Percentiles rank a stretch among this genome's conserved stretches.
Evolutionary conservation across 2,329 filamentous ascomycete species (phyloP).

Genomic region (Claviceps arundinis): DNA sequence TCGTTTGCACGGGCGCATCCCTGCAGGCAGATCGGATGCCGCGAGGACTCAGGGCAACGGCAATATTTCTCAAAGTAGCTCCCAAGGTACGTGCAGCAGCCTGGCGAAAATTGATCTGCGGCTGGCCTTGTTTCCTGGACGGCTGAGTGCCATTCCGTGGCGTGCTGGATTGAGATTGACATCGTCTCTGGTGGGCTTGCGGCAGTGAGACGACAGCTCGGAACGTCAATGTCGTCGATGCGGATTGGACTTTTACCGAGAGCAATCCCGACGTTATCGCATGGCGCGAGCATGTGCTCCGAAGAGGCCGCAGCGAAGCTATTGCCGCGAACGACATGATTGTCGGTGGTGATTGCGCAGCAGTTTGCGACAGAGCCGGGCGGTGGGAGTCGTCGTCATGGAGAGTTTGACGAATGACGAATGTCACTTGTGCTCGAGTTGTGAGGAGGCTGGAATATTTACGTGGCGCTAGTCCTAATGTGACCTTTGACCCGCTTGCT

Average conservation of each 20-base stretch:
- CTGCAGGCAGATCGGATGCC: constrained; percentile 22
- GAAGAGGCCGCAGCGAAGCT: constrained; percentile 21
- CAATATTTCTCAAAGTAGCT: constrained; percentile 21
- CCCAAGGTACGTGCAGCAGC: constrained; percentile 17
- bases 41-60: constrained; percentile 20
- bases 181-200: constrained; percentile 13
- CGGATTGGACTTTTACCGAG: constrained; percentile 19
- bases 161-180: constrained; percentile 17
- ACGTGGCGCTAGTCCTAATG: constrained; percentile 5
- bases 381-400: neutral
- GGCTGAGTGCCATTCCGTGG: constrained; percentile 5
- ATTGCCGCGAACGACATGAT: constrained; percentile 21
- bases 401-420: neutral
- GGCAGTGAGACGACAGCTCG: constrained; percentile 17
- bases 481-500: constrained; percentile 9
- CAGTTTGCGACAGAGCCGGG: neutral
- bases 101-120: constrained; percentile 20
- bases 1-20: constrained; percentile 18
- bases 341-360: neutral
- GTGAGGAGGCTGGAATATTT: neutral
- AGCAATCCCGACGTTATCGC: constrained; percentile 17
- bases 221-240: constrained; percentile 15
- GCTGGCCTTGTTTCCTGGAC: constrained; percentile 10
- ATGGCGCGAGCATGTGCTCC: constrained; percentile 16
- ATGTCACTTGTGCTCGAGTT: neutral